phyloP scores from a whole-genome alignment of 108 stramenopile genomes.

The Seminavis robusta region DNA sequence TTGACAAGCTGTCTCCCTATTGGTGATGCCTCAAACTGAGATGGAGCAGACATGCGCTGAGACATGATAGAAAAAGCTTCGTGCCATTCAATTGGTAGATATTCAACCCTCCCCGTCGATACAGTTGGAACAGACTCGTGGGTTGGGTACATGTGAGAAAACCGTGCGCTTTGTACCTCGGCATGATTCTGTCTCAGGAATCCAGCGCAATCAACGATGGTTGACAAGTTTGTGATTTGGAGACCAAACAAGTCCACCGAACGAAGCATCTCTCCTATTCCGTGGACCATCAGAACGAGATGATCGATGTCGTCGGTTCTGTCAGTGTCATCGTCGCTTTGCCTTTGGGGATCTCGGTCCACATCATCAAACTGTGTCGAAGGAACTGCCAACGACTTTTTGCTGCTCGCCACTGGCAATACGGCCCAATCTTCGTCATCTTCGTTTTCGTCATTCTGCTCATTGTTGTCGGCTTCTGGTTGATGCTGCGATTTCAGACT shows the following conservation, averaged over 20 bases:
- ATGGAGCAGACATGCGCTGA: constrained; percentile 13
- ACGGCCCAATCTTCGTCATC: too few relatives aligned
- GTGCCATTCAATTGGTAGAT: constrained; percentile 81
- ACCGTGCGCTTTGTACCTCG: constrained; percentile 28
- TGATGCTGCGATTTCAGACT: too few relatives aligned
- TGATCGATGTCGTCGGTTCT: constrained; percentile 61
- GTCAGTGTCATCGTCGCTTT: constrained; percentile 11
- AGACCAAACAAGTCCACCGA: constrained; percentile 57
- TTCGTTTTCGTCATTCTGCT: too few relatives aligned
- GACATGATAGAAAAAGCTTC: constrained; percentile 59
- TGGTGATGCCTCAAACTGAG: too few relatives aligned
- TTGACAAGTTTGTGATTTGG: constrained; percentile 44
- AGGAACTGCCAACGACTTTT: constrained; percentile 5
- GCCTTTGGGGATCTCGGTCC: too few relatives aligned
- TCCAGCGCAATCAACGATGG: constrained; percentile 64
- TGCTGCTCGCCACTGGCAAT: too few relatives aligned
- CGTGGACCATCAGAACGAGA: constrained; percentile 73
- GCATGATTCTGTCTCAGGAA: constrained; percentile 63
- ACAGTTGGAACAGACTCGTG: neutral
- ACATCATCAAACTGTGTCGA: too few relatives aligned
- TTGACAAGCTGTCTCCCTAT: neutral
- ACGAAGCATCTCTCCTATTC: constrained; percentile 72
- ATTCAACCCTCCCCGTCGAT: constrained; percentile 49
- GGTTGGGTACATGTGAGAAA: constrained; percentile 17
- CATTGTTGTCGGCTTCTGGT: too few relatives aligned